A percentile compares a stretch with the other conserved stretches of the same genome.
Conservation (phyloP, 768 basidiomycete species). For the Cystofilobasidium bisporidii region DNA sequence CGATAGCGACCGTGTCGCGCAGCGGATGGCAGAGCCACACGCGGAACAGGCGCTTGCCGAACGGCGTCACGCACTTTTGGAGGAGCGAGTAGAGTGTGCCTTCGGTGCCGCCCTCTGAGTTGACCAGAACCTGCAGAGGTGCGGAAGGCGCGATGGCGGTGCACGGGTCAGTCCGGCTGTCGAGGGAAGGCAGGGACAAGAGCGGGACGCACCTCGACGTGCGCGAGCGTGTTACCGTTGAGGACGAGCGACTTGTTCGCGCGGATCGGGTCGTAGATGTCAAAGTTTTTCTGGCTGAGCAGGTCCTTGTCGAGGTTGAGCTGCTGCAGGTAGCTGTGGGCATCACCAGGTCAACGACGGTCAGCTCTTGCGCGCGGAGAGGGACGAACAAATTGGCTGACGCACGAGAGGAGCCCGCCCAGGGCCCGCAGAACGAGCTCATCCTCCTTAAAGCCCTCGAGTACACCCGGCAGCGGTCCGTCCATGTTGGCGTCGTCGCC, state of each 20-base stretch:
- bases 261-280: conserved; percentile 91
- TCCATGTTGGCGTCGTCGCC: conserved; percentile 38
- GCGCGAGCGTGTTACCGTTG: conserved; percentile 89
- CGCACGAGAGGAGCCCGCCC: conserved; percentile 82
- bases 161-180: too few species aligned
- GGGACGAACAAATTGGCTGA: background rate
- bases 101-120: conserved; percentile 86
- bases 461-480: conserved; percentile 54
- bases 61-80: conserved; percentile 77
- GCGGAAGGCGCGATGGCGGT: background rate
- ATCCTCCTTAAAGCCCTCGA: conserved; percentile 60
- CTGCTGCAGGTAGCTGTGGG: conserved; percentile 66
- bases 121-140: conserved; percentile 56
- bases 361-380: background rate
- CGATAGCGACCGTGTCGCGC: conserved; percentile 70
- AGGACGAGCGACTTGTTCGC: conserved; percentile 72
- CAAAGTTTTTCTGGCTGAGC: conserved; percentile 92
- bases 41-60: conserved; percentile 89
- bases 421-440: conserved; percentile 67
- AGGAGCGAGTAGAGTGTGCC: conserved; percentile 78
- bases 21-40: conserved; percentile 94
- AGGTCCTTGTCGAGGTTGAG: conserved; percentile 95
- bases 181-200: background rate
- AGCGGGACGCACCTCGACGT: conserved; percentile 62
- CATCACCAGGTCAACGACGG: background rate